A percentile compares a stretch with the other conserved stretches of the same genome.
Conservation (phyloP, 768 basidiomycete species). For the Hortiboletus flavorubellus region DNA sequence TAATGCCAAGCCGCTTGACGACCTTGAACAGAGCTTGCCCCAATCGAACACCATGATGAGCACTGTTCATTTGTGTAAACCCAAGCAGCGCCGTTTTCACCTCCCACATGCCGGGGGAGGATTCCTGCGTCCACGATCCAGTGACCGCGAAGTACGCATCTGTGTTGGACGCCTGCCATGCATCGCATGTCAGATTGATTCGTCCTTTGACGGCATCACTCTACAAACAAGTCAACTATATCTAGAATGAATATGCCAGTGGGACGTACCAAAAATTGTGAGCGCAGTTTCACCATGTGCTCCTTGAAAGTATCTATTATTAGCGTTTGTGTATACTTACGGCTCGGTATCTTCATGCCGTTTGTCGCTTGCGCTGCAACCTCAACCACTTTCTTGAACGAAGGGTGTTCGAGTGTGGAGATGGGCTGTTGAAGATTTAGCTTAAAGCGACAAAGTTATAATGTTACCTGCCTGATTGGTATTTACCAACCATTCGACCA, state of each 20-base stretch:
- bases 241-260: too few relatives aligned
- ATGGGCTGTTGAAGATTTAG: not conserved
- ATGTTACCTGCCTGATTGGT: not conserved
- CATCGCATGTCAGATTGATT: constrained; percentile 7
- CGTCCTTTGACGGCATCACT: not conserved
- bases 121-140: not conserved
- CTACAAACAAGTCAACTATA: not conserved
- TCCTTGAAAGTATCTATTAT: not conserved
- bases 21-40: constrained; percentile 40
- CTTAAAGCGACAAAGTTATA: too few relatives aligned
- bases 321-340: not conserved
- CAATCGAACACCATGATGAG: constrained; percentile 36
- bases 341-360: not conserved
- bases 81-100: constrained; percentile 28
- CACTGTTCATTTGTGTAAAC: constrained; percentile 36
- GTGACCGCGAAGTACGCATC: constrained; percentile 1
- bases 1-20: constrained; percentile 22
- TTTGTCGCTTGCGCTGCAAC: not conserved
- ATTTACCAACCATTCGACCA: not conserved
- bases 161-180: constrained; percentile 1
- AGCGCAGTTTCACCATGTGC: not conserved
- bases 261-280: not conserved
- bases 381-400: not conserved
- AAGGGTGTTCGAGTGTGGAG: not conserved
- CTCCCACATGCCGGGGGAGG: not conserved